Conservation (phyloP, 208 protist genomes). For the Leishmania tropica region DNA sequence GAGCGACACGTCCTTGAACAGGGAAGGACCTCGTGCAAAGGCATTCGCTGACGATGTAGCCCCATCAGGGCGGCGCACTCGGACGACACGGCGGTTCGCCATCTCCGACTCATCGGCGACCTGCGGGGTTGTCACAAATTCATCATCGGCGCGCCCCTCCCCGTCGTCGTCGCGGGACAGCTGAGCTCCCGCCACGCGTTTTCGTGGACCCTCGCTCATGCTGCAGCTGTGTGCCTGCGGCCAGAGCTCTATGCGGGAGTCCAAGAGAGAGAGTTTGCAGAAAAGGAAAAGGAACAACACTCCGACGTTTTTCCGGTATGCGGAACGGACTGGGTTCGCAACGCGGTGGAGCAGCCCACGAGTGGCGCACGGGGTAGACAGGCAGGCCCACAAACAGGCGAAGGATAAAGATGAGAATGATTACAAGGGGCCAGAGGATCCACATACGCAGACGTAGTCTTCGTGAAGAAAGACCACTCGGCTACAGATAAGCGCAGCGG, state of each 20-base stretch:
- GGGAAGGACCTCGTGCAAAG: constrained; percentile 4
- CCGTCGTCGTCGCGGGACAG: constrained; percentile 36
- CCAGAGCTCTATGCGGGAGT: neutral
- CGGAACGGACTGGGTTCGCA: too few species aligned
- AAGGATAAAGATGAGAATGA: neutral
- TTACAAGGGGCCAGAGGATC: neutral
- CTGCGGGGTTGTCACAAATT: constrained; percentile 52
- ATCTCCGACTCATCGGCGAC: constrained; percentile 62
- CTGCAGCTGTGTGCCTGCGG: neutral
- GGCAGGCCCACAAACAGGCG: neutral
- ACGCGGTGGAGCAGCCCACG: neutral
- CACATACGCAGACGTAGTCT: neutral
- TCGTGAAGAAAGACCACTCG: too few species aligned
- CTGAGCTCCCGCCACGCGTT: constrained; percentile 43
- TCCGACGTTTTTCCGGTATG: neutral
- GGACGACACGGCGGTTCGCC: constrained; percentile 67
- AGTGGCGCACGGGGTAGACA: neutral
- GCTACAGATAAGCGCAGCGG: neutral
- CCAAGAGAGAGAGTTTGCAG: neutral
- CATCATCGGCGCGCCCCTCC: constrained; percentile 39
- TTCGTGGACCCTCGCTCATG: constrained; percentile 29
- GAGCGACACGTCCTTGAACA: constrained; percentile 47
- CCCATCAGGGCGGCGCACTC: constrained; percentile 35
- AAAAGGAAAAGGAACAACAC: neutral
- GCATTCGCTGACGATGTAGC: constrained; percentile 4